phyloP scores from a whole-genome alignment of 2,329 filamentous ascomycete genomes.

The Cladophialophora carrionii region DNA sequence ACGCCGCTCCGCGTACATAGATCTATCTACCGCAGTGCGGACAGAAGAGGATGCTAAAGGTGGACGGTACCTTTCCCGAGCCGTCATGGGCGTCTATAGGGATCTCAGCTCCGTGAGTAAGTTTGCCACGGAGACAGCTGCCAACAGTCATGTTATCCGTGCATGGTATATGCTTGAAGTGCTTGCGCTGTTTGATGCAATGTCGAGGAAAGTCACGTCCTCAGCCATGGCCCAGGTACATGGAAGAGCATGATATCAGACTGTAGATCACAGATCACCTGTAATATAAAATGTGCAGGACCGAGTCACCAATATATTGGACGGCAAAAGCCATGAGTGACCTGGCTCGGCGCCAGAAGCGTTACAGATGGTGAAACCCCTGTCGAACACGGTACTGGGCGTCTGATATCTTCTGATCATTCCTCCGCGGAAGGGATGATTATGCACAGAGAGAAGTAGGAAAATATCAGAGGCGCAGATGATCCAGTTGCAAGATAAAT shows the following conservation, averaged over 20 bases:
- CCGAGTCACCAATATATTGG: too few species aligned
- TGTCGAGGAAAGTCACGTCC: not conserved
- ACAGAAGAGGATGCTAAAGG: conserved; percentile 9
- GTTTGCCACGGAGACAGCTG: conserved; percentile 13
- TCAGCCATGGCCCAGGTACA: not conserved
- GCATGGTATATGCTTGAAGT: not conserved
- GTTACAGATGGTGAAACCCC: not conserved
- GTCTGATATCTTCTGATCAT: not conserved
- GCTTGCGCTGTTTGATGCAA: not conserved
- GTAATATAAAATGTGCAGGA: not conserved
- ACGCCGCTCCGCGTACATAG: conserved; percentile 8
- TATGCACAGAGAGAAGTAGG: not conserved
- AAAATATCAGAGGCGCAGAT: not conserved
- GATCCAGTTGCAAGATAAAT: not conserved
- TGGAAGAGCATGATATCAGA: not conserved
- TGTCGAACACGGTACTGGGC: not conserved
- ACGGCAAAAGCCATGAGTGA: not conserved
- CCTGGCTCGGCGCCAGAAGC: not conserved
- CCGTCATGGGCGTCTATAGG: not conserved
- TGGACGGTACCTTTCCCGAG: not conserved
- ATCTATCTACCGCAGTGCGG: conserved; percentile 8
- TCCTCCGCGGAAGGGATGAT: not conserved
- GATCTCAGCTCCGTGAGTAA: not conserved
- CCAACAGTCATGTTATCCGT: not conserved
- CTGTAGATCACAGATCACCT: not conserved